Conservation (phyloP, 768 basidiomycete species). For the Leccinum disarticulatum region DNA sequence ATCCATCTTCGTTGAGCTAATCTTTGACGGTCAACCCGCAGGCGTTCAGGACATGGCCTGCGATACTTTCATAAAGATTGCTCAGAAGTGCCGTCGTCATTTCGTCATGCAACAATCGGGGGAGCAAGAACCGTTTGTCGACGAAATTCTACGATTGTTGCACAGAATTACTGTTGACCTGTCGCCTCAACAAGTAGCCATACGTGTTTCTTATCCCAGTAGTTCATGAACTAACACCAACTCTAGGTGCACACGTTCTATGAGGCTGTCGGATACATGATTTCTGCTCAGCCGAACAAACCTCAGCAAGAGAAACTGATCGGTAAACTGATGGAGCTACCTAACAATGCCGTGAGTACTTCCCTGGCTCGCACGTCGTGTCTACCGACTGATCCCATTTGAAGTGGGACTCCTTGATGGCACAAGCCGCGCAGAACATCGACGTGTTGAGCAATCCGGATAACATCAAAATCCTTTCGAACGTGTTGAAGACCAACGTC, state of each 20-base stretch:
- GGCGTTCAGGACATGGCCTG: constrained; percentile 99
- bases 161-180: constrained; percentile 95
- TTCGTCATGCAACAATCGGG: constrained; percentile 99
- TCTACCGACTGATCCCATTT: constrained; percentile 2
- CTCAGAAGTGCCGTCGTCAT: constrained; percentile 96
- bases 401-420: constrained; percentile 97
- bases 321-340: constrained; percentile 92
- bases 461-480: constrained; percentile 95
- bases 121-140: constrained; percentile 96
- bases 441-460: constrained; percentile 89
- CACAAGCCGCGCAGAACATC: constrained; percentile 88
- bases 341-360: constrained; percentile 87
- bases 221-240: constrained; percentile 11
- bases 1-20: constrained; percentile 4
- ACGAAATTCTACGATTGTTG: constrained; percentile 89
- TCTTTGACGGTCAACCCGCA: constrained; percentile 26
- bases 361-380: neutral
- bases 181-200: constrained; percentile 73
- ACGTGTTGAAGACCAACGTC: constrained; percentile 98
- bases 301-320: constrained; percentile 95
- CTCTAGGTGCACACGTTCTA: constrained; percentile 90
- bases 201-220: neutral
- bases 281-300: constrained; percentile 97
- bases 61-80: constrained; percentile 99
- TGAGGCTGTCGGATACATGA: constrained; percentile 99